Base-by-base conservation (phyloP, 768 basidiomycete genomes). In the Paxillus rubicundulus region DNA sequence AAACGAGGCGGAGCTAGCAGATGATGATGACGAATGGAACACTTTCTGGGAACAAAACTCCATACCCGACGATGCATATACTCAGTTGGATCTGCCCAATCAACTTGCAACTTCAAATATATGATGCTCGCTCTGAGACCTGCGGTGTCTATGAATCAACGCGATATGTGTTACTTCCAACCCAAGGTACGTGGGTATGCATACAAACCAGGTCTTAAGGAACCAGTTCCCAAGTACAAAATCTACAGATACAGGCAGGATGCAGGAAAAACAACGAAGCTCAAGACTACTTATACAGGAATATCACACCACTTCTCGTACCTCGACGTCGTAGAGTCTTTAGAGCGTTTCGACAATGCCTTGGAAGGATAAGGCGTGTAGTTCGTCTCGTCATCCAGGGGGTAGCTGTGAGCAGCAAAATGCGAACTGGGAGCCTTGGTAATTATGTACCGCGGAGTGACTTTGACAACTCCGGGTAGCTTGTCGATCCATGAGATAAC, bases 1-100 rank as follows among this genome's bases (percentile, higher is more conserved):
- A 63, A 66, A 49, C 39, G 54, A 64, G 37, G 56, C 62, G 9
- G 63, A 65, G 21, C 59, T 54, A 7, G 28, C 37, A 9, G 53
- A 45, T 5, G 53, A 51, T 9, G 66, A 69, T 40, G 77, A 79
- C 53, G 77, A 81, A 53, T 81, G 81, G 80, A 76, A 79, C 17
- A 59, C 55, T 47, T 77, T 72, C 50, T 79, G 77, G 77, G 70
- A 67, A 39, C 65, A 69, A 32, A 74, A 79, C 44, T 62, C 70
- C 20, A 64, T 77, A 41, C 68, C 74, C 24, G 73, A 76, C n/a
- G 74, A 74, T 39, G 59, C 67, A 37, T 70, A 71, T 34, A 53
- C 45, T 45, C 61, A 56, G 56, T 24, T 58, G 45, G 58, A 61
- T 39, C n/a, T 51, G 10, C 24, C 40, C 16, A 20, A 37, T 46